Evolutionary conservation across 306 rosid species (phyloP), one percentile per base, ranked within the genome.

Genomic region (Fragaria iinumae): DNA sequence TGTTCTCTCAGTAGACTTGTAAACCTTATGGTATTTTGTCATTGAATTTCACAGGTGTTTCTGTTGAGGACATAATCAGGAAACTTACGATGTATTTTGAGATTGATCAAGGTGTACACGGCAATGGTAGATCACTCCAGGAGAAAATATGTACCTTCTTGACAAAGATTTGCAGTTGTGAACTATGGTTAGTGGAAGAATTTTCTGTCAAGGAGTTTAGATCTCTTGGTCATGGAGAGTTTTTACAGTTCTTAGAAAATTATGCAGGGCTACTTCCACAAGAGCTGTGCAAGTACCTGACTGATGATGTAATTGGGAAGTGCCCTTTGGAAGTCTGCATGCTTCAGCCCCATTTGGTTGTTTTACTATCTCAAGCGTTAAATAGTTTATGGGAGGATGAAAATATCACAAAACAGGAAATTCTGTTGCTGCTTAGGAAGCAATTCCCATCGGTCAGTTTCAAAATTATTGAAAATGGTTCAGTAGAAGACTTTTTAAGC

Each of bases 221-320:
- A 77, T 83, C 87, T 65, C 95, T 95, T 74, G 98, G 98, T 76
- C 52, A 80, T 73, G 98, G 97, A 84, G 96, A 89, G 71, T 89
- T 95, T 75, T 71, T 88, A 75, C 77, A n/a, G 18, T 90, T 95
- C 76, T 71, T 95, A 71, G 93, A 90, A 83, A 89, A 87, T 69
- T 57, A 87, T 70, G 59, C 77, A 72, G 48, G 86, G 81, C 85
- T 84, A 73, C 89, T 95, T 25, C 97, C 98, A 60, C 75, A 45
- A 60, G 91, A 88, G 77, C 79, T 89, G 34, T 80, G 73, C 76
- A 76, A 87, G 75, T 78, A 86, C 75, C 76, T 90, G 52, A 76
- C 43, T 74, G 81, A 84, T 81, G 83, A 83, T 41, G 45, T 21
- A 38, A 76, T 86, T 72, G 88, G 77, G 62, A 89, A 76, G 36